These are phyloP conservation scores for Lipomyces anomalus DNA, from an alignment of 805 yeast genomes.

Conservation along the genomic window DNA sequence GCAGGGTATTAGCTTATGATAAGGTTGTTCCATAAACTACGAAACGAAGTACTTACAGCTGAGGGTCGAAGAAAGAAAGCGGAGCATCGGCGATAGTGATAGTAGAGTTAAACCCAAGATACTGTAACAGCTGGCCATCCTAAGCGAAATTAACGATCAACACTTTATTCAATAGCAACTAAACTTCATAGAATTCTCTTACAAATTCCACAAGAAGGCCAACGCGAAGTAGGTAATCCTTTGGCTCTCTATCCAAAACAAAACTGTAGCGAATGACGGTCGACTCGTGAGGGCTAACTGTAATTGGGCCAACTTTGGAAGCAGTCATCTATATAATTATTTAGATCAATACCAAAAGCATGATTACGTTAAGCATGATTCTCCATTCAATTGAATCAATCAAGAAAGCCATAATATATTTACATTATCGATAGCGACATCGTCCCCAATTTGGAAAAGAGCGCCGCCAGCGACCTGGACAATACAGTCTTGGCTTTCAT, in stretches of 20 bases:
- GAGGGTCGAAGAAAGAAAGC: conserved; percentile 67
- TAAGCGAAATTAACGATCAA: background rate
- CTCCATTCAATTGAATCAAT: background rate
- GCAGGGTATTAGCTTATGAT: background rate
- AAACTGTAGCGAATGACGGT: conserved; percentile 13
- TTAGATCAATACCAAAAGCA: background rate
- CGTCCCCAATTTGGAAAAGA: conserved; percentile 11
- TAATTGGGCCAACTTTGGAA: conserved; percentile 16
- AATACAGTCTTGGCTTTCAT: conserved; percentile 21
- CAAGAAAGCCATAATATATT: background rate
- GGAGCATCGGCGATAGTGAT: conserved; percentile 57
- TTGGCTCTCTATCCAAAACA: conserved; percentile 20
- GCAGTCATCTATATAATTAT: conserved; percentile 16
- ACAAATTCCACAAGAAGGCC: conserved; percentile 17
- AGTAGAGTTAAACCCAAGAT: conserved; percentile 17
- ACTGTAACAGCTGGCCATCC: conserved; percentile 21
- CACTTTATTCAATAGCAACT: conserved; percentile 1
- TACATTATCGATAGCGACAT: conserved; percentile 16
- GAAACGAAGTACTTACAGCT: conserved; percentile 28
- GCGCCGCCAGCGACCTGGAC: conserved; percentile 24
- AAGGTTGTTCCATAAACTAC: background rate
- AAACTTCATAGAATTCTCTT: background rate
- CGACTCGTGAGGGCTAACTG: conserved; percentile 10
- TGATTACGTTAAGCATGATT: background rate
- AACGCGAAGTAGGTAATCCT: conserved; percentile 19